Base-by-base conservation (phyloP, 2,329 filamentous ascomycete genomes). In the Rutstroemia sydowiana region DNA sequence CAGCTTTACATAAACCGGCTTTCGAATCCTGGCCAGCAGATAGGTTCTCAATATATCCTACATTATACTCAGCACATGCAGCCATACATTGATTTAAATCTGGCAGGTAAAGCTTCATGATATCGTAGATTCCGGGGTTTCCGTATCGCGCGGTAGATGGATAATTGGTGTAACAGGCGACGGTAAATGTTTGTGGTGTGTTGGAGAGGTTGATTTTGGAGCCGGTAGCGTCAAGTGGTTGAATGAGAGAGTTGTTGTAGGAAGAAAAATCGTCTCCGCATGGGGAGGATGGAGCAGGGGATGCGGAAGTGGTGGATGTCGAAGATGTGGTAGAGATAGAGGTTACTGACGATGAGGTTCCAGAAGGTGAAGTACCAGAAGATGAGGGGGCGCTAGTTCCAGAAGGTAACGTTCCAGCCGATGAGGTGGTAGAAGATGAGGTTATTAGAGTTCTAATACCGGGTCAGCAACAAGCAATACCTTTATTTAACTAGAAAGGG, bases 61-160 rank as follows among this genome's bases (percentile, higher is more conserved):
- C 51, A 39, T 53, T 53, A 21, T 53, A 53, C 31, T 43, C 37
- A 9, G 51, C 51, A 11, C 45, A 53, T 14, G 45, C 51, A 20
- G 42, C 42, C 2, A 53, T 44, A 16, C 51, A 53, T 5, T 26
- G 32, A 13, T 9, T 23, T 11, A 53, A 14, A 20, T 44, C 32
- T 2, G 51, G 32, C 40, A 43, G 28, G 13, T 53, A 53, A 26
- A 49, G 32, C 32, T 49, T 49, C 45, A 53, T 49, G n/a, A 53
- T 43, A 44, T 53, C 51, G 28, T 48, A 32, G 2, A 53, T 31
- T 1, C 20, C 5, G 6, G 51, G 51, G 28, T 53, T 53, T n/a
- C 51, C 37, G 20, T 36, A 42, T 13, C n/a, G n/a, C 26, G 39
- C 8, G 3, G 45, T 40, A 20, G 36, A 47, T 9, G 45, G 45